phyloP scores from a whole-genome alignment of 1,284 basidiomycete species.

The Megacollybia platyphylla region DNA sequence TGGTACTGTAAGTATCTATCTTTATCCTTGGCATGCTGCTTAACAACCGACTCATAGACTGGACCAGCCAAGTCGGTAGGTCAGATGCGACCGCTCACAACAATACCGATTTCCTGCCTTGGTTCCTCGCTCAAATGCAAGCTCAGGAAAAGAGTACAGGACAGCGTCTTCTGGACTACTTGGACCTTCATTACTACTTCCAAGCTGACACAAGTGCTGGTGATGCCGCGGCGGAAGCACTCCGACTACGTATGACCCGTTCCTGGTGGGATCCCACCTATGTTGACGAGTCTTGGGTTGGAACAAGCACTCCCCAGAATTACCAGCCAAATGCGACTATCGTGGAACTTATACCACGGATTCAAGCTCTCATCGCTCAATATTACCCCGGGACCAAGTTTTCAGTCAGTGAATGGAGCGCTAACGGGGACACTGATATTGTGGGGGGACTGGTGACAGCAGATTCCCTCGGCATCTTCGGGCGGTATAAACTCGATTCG shows the following conservation, averaged over 20 bases:
- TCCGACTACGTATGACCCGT: conserved; percentile 32
- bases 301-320: conserved; percentile 22
- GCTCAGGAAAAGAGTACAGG: conserved; percentile 18
- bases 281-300: conserved; percentile 39
- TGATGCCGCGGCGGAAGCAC: conserved; percentile 32
- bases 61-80: conserved; percentile 32
- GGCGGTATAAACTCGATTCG: conserved; percentile 28
- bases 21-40: too few relatives aligned
- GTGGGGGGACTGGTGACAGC: conserved; percentile 35
- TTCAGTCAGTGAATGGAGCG: conserved; percentile 35
- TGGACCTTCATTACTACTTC: conserved; percentile 43
- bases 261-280: conserved; percentile 36
- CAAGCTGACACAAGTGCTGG: conserved; percentile 35
- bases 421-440: conserved; percentile 28
- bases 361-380: conserved; percentile 28
- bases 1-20: conserved; percentile 29
- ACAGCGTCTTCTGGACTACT: conserved; percentile 31
- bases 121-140: conserved; percentile 37
- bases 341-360: conserved; percentile 31
- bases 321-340: conserved; percentile 29
- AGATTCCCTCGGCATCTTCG: conserved; percentile 34
- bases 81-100: conserved; percentile 33
- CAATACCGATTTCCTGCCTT: conserved; percentile 37
- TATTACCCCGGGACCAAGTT: conserved; percentile 39
- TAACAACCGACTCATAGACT: conserved; percentile 14